Percentiles rank a stretch among this genome's conserved stretches.
phyloP scores from a whole-genome alignment of 2,329 filamentous ascomycete genomes.

The Trichophyton schoenleinii region DNA sequence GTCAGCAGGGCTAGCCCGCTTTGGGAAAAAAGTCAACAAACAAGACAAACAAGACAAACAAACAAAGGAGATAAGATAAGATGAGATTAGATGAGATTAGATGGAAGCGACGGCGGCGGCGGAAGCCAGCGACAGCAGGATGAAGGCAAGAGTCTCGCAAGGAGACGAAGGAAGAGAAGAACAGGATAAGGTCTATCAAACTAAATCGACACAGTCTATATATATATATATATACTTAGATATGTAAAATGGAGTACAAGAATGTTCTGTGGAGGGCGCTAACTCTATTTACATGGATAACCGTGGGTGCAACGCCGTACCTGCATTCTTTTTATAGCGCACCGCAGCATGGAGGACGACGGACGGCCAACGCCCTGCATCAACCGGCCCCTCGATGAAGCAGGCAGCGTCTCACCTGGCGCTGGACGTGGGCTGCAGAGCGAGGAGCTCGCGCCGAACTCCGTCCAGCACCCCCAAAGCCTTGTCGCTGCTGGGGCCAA shows the following conservation, averaged over 20 bases:
- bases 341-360: background rate
- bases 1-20: background rate
- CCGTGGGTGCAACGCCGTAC: background rate
- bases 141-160: background rate
- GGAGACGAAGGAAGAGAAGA: background rate
- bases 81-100: background rate
- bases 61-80: background rate
- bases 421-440: background rate
- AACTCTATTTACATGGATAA: background rate
- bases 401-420: background rate
- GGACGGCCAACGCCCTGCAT: background rate
- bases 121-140: background rate
- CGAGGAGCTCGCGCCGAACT: conserved; percentile 13
- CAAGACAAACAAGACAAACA: background rate
- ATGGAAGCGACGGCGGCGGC: background rate
- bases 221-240: background rate
- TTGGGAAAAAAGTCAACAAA: background rate
- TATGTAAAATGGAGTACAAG: background rate
- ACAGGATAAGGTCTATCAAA: background rate
- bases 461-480: conserved; percentile 10
- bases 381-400: background rate
- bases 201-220: too few species aligned
- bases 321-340: background rate
- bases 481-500: conserved; percentile 30
- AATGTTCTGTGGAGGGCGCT: background rate